These are phyloP conservation scores for Herpotrichia juniperi DNA, from an alignment of 2,329 filamentous ascomycete genomes.

Conservation along the genomic window DNA sequence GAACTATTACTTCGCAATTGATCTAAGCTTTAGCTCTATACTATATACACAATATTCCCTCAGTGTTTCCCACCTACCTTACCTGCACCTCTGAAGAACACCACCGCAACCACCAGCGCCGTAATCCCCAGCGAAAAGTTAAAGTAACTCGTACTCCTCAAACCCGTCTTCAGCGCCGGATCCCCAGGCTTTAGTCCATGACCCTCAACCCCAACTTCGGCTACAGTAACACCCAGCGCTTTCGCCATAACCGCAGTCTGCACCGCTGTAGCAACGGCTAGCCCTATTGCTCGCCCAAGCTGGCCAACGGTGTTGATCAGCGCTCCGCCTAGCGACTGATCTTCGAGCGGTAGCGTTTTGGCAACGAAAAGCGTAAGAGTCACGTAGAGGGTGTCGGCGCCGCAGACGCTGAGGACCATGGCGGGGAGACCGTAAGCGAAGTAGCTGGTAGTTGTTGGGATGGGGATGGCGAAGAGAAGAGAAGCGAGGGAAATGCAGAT, in stretches of 20 bases:
- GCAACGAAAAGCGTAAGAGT: conserved; percentile 70
- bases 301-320: conserved; percentile 71
- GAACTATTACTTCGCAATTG: no score
- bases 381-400: conserved; percentile 71
- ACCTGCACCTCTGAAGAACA: conserved; percentile 35
- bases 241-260: conserved; percentile 61
- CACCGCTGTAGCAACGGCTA: conserved; percentile 69
- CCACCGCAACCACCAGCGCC: conserved; percentile 40
- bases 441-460: conserved; percentile 65
- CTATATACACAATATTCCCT: no score
- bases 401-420: conserved; percentile 69
- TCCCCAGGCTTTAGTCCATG: conserved; percentile 26
- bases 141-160: conserved; percentile 49
- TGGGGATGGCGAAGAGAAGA: conserved; percentile 68
- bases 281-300: conserved; percentile 68
- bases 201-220: conserved; percentile 31
- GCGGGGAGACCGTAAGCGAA: conserved; percentile 71
- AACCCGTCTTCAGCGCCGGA: conserved; percentile 42
- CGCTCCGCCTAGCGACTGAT: conserved; percentile 72
- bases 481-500: conserved; percentile 60
- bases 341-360: conserved; percentile 64
- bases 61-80: conserved; percentile 26
- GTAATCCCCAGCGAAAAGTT: conserved; percentile 44
- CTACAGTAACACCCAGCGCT: conserved; percentile 31
- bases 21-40: no score